Evolutionary conservation across 176 grass and related monocot genomes (phyloP).

Genomic region (Eragrostis nindensis): DNA sequence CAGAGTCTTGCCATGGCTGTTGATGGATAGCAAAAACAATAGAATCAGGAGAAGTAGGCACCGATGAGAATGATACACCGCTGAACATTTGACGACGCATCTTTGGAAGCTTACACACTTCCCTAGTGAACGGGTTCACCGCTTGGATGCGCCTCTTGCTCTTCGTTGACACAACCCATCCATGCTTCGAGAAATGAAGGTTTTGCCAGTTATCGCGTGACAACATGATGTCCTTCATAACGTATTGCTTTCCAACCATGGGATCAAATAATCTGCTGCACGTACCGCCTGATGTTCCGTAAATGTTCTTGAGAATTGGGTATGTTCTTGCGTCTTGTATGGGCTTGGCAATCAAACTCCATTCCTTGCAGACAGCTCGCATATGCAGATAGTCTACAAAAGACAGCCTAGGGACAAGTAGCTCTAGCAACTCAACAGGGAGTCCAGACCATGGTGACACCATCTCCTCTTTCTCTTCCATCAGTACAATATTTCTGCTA

Average conservation of each 20-base stretch:
- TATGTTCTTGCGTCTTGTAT: background rate
- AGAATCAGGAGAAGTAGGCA: constrained; percentile 1
- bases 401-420: background rate
- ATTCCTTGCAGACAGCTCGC: constrained; percentile 15
- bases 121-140: background rate
- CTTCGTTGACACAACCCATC: background rate
- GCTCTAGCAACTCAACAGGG: constrained; percentile 21
- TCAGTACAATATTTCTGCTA: background rate
- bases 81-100: background rate
- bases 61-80: constrained; percentile 31
- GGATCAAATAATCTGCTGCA: constrained; percentile 6
- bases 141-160: background rate
- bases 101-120: background rate
- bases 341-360: background rate
- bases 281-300: background rate
- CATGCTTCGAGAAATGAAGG: constrained; percentile 25
- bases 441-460: constrained; percentile 7
- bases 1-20: too few species aligned
- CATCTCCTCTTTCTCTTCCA: background rate
- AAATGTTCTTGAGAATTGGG: constrained; percentile 21
- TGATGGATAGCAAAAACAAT: constrained; percentile 8
- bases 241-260: constrained; percentile 4
- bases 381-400: background rate
- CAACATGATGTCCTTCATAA: background rate
- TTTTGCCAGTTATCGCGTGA: background rate